Evolutionary conservation across 2,329 filamentous ascomycete genomes (phyloP).

Genomic region (Cordyceps cateniannulata): DNA sequence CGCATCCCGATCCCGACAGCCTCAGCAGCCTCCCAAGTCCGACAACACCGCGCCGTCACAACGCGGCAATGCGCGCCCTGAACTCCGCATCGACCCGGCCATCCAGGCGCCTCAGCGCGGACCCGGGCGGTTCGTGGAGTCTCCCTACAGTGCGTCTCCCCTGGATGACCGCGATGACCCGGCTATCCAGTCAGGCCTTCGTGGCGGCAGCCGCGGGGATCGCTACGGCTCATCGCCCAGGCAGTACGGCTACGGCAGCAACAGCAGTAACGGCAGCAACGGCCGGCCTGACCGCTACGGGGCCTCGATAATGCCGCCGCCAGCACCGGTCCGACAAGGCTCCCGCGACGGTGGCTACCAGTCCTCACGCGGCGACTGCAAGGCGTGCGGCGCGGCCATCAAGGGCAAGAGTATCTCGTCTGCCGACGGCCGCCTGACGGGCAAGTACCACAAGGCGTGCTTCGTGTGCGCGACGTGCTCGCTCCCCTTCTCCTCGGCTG

Average conservation of each 20-base stretch:
- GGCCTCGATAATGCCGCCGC: conserved; percentile 2
- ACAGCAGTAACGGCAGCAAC: not conserved
- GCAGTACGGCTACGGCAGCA: conserved; percentile 3
- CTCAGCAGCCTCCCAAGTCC: not conserved
- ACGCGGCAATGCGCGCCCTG: conserved; percentile 23
- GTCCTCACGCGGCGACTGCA: conserved; percentile 67
- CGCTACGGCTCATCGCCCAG: conserved; percentile 7
- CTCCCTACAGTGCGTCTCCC: conserved; percentile 23
- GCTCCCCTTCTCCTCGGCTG: conserved; percentile 74
- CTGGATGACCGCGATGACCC: conserved; percentile 19
- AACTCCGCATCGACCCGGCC: conserved; percentile 29
- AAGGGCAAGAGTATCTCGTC: conserved; percentile 89
- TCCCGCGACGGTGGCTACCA: conserved; percentile 33
- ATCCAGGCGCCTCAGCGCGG: conserved; percentile 21
- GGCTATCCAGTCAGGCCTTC: conserved; percentile 18
- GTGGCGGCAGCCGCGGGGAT: not conserved
- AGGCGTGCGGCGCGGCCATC: conserved; percentile 72
- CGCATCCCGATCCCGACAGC: not conserved
- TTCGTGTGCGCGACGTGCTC: conserved; percentile 86
- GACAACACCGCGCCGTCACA: conserved; percentile 46
- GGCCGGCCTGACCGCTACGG: not conserved
- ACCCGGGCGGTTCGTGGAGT: conserved; percentile 22
- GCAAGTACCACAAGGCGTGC: conserved; percentile 90
- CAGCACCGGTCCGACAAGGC: conserved; percentile 25
- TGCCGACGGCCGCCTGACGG: conserved; percentile 83